These are phyloP conservation scores for Corinectria fuckeliana DNA, from an alignment of 2,329 filamentous ascomycete species.

Conservation along the genomic window DNA sequence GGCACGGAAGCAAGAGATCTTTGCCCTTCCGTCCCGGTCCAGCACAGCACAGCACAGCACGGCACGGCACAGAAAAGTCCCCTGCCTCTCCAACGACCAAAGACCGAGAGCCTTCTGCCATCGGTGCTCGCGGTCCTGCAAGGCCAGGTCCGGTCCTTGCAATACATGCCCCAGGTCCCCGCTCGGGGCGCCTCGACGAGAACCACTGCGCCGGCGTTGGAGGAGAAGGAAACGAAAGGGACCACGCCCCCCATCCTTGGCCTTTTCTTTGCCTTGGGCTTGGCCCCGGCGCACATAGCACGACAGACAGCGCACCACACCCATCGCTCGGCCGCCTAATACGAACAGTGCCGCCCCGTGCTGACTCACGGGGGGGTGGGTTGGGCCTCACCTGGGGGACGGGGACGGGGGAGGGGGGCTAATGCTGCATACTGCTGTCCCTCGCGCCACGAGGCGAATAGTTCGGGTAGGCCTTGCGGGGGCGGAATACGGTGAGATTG, in stretches of 20 bases:
- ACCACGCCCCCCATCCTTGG: too few species aligned
- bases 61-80: too few species aligned
- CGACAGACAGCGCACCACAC: constrained; percentile 33
- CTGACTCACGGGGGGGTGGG: neutral
- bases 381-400: neutral
- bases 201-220: constrained; percentile 10
- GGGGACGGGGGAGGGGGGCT: neutral
- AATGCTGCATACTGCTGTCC: constrained; percentile 19
- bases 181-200: constrained; percentile 30
- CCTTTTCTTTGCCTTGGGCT: too few species aligned
- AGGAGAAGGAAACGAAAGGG: neutral
- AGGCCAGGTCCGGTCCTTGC: constrained; percentile 9
- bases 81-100: too few species aligned
- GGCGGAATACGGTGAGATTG: neutral
- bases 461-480: neutral
- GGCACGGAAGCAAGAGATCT: neutral
- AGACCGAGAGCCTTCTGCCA: too few species aligned
- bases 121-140: constrained; percentile 10
- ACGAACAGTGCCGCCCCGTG: constrained; percentile 23
- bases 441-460: constrained; percentile 11
- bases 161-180: constrained; percentile 3
- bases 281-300: constrained; percentile 25
- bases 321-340: constrained; percentile 21
- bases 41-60: too few species aligned
- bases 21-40: too few species aligned